Base-by-base conservation (phyloP, 768 basidiomycete species). In the Boletus bicolor region DNA sequence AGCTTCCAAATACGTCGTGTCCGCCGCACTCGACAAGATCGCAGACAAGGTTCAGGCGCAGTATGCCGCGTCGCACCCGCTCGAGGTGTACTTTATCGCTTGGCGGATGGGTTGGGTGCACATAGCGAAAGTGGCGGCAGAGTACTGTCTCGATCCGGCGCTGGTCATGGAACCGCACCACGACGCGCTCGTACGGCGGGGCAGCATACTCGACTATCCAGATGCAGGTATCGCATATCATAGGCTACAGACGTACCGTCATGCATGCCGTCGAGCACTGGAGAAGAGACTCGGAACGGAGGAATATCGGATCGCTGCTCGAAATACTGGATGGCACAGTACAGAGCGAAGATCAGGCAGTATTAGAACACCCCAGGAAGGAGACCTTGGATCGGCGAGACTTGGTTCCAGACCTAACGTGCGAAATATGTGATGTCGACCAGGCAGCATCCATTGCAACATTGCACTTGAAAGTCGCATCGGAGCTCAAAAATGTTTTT, bases 1-100 rank as follows among this genome's bases (percentile, higher is more conserved):
- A 11, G 54, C 54, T 2, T 51, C 54, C 43, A 55, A 55, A 44
- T 55, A 55, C 49, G 19, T 11, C 42, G 44, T 55, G 41, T 1
- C 35, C 36, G n/a, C 19, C 43, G 54, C 36, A 26, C 54, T 55
- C 42, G 48, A 51, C 14, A 24, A 17, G 45, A 38, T 54, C 45
- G 39, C 19, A 5, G 26, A 24, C n/a, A 7, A 24, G 35, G 10
- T 54, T 3, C 6, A 26, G 17, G 3, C 34, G 19, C 34, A 47
- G 34, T 56, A 46, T 10, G 55, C 7, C 19, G 5, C 32, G 14
- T 17, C 35, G 39, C 5, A n/a, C 7, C 55, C 51, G 26, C 5
- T 48, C 2, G n/a, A 47, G n/a, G 55, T 56, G 7, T 56, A 48
- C 19, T 10, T 56, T 7, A 3, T 54, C 19, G 51, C 56, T 7